phyloP scores from a whole-genome alignment of 1,139 yeast species.

The Arxiozyma heterogenica region DNA sequence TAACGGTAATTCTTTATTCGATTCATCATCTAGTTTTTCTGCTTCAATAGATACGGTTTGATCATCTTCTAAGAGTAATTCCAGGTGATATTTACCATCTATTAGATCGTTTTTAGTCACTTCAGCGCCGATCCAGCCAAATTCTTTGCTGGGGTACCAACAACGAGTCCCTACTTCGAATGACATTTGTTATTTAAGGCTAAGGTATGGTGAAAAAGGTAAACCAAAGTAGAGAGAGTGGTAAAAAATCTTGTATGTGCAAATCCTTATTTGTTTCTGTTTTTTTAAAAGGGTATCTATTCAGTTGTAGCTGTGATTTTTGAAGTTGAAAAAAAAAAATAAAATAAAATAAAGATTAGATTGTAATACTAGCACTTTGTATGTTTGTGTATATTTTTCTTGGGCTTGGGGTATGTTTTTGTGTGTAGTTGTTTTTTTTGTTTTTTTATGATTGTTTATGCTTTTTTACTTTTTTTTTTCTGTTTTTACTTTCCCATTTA shows the following conservation, averaged over 20 bases:
- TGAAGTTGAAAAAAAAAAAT: neutral
- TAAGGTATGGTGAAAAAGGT: neutral
- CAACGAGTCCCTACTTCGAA: conserved; percentile 49
- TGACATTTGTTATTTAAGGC: conserved; percentile 9
- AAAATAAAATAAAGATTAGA: neutral
- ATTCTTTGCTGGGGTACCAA: conserved; percentile 84
- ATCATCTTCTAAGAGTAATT: conserved; percentile 55
- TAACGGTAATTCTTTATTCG: conserved; percentile 47
- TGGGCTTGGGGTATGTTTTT: too few relatives aligned
- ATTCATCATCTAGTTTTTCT: conserved; percentile 34
- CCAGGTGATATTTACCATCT: conserved; percentile 48
- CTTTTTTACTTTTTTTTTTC: too few relatives aligned
- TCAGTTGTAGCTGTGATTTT: neutral
- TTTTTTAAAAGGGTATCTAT: neutral
- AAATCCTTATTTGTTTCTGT: neutral
- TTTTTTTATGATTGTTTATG: too few relatives aligned
- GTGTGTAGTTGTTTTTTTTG: too few relatives aligned
- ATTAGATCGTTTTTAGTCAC: conserved; percentile 49
- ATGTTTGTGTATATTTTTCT: too few relatives aligned
- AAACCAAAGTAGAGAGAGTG: neutral
- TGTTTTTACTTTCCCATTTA: too few relatives aligned
- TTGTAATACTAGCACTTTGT: neutral
- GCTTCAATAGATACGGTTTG: conserved; percentile 47
- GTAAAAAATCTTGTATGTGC: neutral
- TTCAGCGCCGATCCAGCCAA: conserved; percentile 90